Percentiles rank a stretch among this genome's conserved stretches.
phyloP scores from a whole-genome alignment of 2,329 filamentous ascomycete species.

The Paradendryphiella salina region DNA sequence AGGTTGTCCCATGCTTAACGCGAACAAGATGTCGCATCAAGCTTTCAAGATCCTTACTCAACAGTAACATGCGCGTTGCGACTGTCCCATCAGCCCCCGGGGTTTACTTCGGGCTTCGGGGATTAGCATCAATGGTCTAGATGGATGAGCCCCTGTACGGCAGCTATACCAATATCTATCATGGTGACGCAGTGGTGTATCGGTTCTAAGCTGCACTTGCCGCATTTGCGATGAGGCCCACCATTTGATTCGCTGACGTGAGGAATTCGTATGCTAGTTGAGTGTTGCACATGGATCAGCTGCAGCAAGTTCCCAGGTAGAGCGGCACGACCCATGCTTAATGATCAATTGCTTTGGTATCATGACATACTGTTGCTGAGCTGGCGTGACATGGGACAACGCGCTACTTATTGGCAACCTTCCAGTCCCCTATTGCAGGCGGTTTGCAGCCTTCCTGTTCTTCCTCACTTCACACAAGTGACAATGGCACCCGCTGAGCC shows the following conservation, averaged over 20 bases:
- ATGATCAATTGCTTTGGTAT: conserved; percentile 10
- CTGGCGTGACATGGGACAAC: background rate
- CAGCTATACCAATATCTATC: conserved; percentile 10
- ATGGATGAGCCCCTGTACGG: background rate
- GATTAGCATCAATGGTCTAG: background rate
- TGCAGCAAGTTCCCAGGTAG: conserved; percentile 1
- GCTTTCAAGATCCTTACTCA: conserved; percentile 1
- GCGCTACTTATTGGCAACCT: background rate
- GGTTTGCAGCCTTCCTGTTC: background rate
- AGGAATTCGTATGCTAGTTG: background rate
- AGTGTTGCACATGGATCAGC: conserved; percentile 4
- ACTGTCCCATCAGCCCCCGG: background rate
- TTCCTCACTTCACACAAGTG: background rate
- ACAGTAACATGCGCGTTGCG: background rate
- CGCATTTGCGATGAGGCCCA: background rate
- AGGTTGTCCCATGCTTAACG: background rate
- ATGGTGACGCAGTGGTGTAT: conserved; percentile 21
- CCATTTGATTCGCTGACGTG: conserved; percentile 7
- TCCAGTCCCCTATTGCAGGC: background rate
- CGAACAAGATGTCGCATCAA: background rate
- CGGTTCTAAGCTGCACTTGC: background rate
- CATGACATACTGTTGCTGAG: conserved; percentile 13
- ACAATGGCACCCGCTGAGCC: conserved; percentile 43
- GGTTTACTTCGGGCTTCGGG: background rate
- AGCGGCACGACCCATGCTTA: conserved; percentile 6